Base-by-base conservation (phyloP, 2,329 filamentous ascomycete species). In the Ascosphaera apis region DNA sequence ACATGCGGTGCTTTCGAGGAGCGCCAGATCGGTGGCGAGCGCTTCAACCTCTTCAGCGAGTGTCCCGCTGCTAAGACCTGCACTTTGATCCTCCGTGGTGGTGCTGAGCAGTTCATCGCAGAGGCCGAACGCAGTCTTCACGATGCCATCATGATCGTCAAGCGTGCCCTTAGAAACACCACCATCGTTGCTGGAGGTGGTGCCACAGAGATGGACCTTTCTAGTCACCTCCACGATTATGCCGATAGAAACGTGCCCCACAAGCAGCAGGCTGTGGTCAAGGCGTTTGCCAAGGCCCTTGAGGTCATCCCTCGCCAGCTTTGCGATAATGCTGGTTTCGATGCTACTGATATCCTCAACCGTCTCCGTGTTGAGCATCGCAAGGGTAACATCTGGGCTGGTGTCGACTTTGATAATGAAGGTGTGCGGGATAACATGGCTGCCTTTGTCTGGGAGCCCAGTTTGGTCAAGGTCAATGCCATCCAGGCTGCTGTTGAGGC, bases 81-180 rank as follows among this genome's bases (percentile, higher is more conserved):
- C 67, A 98, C 88, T 7, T 66, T 98, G 15, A 74, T 98, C 30
- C 75, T 98, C 43, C 80, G 88, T 52, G 88, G 88, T 50, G 88
- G 88, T 44, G 88, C 88, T 25, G 88, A 98, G 64, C 88, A 98
- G 57, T 98, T 98, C 62, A 98, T 98, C 48, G 88, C 88, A 39
- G 88, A 98, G 58, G 88, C 93, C 1, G 88, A 98, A 65, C 80
- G 88, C 44, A 92, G 82, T 53, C 69, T 98, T 45, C 88, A 98
- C 65, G 88, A 98, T 51, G 88, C 88, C 47, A 95, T 98, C 60
- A 98, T 98, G 88, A 92, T 98, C 50, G 88, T 98, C 53, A 95
- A 95, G 72, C 83, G 91, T 42, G 82, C 88, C 18, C 82, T 95
- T 58, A 82, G 81, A 63, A 91, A 95, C 66, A 76, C 76, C 52